Percentiles rank a stretch among this genome's conserved stretches.
These are phyloP conservation scores for Trichophyton benhamiae DNA, from an alignment of 2,329 filamentous ascomycete species.

Conservation along the genomic window DNA sequence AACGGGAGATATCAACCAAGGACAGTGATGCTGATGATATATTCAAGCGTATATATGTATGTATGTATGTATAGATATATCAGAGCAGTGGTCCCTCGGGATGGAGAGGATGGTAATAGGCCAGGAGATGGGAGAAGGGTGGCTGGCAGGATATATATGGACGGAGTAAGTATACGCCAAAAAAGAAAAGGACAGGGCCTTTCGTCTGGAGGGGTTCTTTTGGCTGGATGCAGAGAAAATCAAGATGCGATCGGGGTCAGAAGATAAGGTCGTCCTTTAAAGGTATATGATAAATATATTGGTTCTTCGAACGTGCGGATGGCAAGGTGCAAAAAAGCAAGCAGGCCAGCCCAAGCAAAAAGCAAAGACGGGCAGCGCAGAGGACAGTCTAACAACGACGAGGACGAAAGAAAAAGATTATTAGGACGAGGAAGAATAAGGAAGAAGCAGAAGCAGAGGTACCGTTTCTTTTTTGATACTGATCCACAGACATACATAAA, in stretches of 20 bases:
- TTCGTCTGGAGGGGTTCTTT: background rate
- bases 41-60: too few species aligned
- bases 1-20: background rate
- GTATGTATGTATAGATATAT: background rate
- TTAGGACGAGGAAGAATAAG: too few species aligned
- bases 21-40: background rate
- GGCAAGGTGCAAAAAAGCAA: background rate
- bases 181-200: background rate
- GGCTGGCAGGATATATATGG: background rate
- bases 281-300: background rate
- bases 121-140: background rate
- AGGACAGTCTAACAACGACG: too few species aligned
- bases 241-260: background rate
- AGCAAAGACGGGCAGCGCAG: background rate
- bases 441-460: background rate
- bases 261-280: background rate
- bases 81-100: too few species aligned
- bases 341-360: background rate
- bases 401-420: background rate
- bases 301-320: constrained; percentile 1
- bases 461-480: constrained; percentile 2
- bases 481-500: constrained; percentile 1
- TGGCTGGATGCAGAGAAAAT: background rate
- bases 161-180: background rate
- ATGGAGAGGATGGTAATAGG: background rate